Evolutionary conservation across 768 basidiomycete genomes (phyloP).

Genomic region (Hemileccinum rubropunctum): DNA sequence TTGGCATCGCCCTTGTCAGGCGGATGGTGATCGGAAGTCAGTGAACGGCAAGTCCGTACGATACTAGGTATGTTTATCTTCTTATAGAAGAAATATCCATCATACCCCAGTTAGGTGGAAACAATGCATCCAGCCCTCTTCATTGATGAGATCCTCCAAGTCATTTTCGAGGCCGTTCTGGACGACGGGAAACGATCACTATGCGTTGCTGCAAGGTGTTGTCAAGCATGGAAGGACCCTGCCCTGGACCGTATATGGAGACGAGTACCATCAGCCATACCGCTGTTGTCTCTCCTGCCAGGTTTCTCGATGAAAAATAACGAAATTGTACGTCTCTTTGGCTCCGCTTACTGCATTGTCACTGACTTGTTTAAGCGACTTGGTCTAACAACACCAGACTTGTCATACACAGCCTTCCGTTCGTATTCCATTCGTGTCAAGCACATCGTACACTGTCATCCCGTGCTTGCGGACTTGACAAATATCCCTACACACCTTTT

Average conservation of each 20-base stretch:
- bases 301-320: slow-evolving; percentile 10
- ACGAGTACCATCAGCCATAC: slow-evolving; percentile 38
- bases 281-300: slow-evolving; percentile 38
- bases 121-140: slow-evolving; percentile 44
- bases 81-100: not conserved
- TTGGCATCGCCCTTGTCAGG: not conserved
- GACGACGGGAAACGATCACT: slow-evolving; percentile 32
- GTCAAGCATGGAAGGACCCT: slow-evolving; percentile 47
- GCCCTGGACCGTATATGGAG: slow-evolving; percentile 48
- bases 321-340: slow-evolving; percentile 11
- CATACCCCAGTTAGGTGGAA: slow-evolving; percentile 1
- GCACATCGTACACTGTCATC: slow-evolving; percentile 22
- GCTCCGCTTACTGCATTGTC: not conserved
- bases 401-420: slow-evolving; percentile 7
- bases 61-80: slow-evolving; percentile 6
- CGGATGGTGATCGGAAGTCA: not conserved
- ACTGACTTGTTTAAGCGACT: slow-evolving; percentile 12
- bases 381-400: not conserved
- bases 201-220: slow-evolving; percentile 38
- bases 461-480: slow-evolving; percentile 6
- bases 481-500: slow-evolving; percentile 2
- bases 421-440: slow-evolving; percentile 26
- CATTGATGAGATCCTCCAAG: slow-evolving; percentile 49
- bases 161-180: slow-evolving; percentile 37
- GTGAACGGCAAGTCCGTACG: not conserved